phyloP scores from a whole-genome alignment of 2,329 filamentous ascomycete species.

The Fusarium pseudocircinatum region DNA sequence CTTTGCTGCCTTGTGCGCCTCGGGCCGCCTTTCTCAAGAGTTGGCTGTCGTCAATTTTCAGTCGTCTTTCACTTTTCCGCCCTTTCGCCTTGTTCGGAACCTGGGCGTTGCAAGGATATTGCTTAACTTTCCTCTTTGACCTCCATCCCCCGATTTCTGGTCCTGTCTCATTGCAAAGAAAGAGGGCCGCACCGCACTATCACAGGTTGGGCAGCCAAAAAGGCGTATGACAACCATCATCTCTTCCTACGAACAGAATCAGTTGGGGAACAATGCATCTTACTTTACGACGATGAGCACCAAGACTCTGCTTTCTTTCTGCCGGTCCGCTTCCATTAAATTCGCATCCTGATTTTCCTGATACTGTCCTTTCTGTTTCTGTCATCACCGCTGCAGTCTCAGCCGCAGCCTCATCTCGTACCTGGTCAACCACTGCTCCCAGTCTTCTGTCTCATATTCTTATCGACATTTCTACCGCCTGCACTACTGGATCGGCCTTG shows the following conservation, averaged over 20 bases:
- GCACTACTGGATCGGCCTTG: slow-evolving; percentile 34
- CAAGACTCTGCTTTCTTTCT: slow-evolving; percentile 59
- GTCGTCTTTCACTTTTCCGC: slow-evolving; percentile 11
- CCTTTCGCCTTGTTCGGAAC: slow-evolving; percentile 24
- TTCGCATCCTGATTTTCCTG: slow-evolving; percentile 62
- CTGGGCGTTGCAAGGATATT: slow-evolving; percentile 27
- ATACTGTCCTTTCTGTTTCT: slow-evolving; percentile 46
- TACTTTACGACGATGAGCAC: slow-evolving; percentile 64
- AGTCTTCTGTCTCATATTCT: slow-evolving; percentile 28
- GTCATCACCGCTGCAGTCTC: slow-evolving; percentile 38
- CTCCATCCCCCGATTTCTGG: slow-evolving; percentile 21
- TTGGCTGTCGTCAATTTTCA: slow-evolving; percentile 4
- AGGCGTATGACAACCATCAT: slow-evolving; percentile 24
- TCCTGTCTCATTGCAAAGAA: slow-evolving; percentile 27
- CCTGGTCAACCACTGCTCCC: slow-evolving; percentile 25
- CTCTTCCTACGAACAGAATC: slow-evolving; percentile 31
- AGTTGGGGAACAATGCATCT: slow-evolving; percentile 48
- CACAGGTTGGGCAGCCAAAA: slow-evolving; percentile 29
- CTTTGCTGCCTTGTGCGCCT: slow-evolving; percentile 30
- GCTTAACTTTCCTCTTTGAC: slow-evolving; percentile 10
- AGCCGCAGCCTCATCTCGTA: slow-evolving; percentile 35
- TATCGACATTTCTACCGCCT: slow-evolving; percentile 30
- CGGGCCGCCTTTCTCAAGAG: slow-evolving; percentile 23
- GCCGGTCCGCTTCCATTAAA: slow-evolving; percentile 62
- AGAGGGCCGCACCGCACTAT: slow-evolving; percentile 13